Percentiles rank a stretch among this genome's conserved stretches.
These are phyloP conservation scores for Fusarium burgessii DNA, from an alignment of 2,329 filamentous ascomycete species.

Conservation along the genomic window DNA sequence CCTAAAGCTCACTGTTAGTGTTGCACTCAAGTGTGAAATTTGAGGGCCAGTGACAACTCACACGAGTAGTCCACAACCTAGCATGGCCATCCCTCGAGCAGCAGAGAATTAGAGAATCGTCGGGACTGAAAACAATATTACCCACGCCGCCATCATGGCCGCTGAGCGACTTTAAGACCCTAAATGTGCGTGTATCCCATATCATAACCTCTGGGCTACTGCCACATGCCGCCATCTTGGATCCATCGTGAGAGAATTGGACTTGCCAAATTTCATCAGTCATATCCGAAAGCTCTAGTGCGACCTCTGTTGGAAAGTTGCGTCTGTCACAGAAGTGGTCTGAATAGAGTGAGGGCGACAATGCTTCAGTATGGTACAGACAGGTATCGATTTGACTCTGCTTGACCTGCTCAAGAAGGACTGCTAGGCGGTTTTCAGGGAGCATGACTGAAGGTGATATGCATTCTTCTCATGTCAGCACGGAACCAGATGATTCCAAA, in stretches of 20 bases:
- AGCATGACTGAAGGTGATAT: constrained; percentile 98
- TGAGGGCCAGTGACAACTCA: constrained; percentile 54
- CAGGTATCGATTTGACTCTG: constrained; percentile 84
- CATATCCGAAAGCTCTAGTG: constrained; percentile 78
- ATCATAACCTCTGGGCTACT: constrained; percentile 80
- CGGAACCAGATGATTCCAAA: neutral
- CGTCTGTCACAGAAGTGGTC: constrained; percentile 86
- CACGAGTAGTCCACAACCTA: constrained; percentile 78
- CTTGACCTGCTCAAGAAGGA: constrained; percentile 86
- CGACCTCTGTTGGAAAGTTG: constrained; percentile 80
- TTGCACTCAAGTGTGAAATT: neutral
- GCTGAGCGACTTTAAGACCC: constrained; percentile 69
- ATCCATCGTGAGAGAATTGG: constrained; percentile 89
- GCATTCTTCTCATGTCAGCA: constrained; percentile 70
- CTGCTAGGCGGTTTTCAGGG: constrained; percentile 87
- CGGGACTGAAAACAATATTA: constrained; percentile 90
- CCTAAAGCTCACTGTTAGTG: constrained; percentile 57
- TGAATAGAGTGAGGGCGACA: constrained; percentile 85
- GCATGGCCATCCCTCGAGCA: constrained; percentile 82
- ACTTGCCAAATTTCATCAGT: constrained; percentile 91
- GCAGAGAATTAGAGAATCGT: constrained; percentile 86
- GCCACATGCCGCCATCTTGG: constrained; percentile 84
- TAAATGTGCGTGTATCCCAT: constrained; percentile 81
- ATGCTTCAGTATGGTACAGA: constrained; percentile 85
- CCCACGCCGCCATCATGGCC: constrained; percentile 79